Percentiles rank a stretch among this genome's conserved stretches.
Conservation (phyloP, 768 basidiomycete genomes). For the Gyrodon lividus region DNA sequence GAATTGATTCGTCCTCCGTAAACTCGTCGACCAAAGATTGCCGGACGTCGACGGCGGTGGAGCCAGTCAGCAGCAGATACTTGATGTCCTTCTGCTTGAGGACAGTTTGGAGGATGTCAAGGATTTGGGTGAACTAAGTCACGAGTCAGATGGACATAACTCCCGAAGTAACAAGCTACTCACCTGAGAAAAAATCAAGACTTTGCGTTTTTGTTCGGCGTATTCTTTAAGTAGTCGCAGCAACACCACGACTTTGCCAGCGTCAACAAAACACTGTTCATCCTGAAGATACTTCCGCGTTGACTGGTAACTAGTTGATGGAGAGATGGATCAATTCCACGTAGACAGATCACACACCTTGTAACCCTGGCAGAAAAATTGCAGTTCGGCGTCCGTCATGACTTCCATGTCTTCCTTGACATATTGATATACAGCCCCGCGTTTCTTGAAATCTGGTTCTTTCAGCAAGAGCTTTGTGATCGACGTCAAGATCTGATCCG, state of each 20-base stretch:
- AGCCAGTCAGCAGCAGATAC: constrained; percentile 86
- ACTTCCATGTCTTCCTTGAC: constrained; percentile 98
- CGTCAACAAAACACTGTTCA: constrained; percentile 74
- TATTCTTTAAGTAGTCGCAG: constrained; percentile 71
- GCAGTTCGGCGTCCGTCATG: constrained; percentile 97
- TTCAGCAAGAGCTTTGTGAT: constrained; percentile 84
- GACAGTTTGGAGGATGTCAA: constrained; percentile 88
- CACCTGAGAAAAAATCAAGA: constrained; percentile 95
- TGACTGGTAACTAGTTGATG: constrained; percentile 43
- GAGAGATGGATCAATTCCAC: background rate
- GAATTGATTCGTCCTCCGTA: constrained; percentile 77
- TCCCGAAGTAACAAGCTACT: constrained; percentile 15
- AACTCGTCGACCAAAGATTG: constrained; percentile 96
- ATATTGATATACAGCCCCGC: constrained; percentile 73
- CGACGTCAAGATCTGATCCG: constrained; percentile 67
- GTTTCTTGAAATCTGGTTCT: constrained; percentile 88
- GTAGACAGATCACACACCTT: constrained; percentile 49
- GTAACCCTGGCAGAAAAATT: constrained; percentile 81
- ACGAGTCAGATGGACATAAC: background rate
- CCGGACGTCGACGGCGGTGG: constrained; percentile 89
- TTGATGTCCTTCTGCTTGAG: constrained; percentile 69
- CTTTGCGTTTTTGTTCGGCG: constrained; percentile 65
- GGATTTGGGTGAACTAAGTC: constrained; percentile 86
- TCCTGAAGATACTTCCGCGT: constrained; percentile 73
- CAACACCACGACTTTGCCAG: constrained; percentile 83